A percentile compares a stretch with the other conserved stretches of the same genome.
Conservation (phyloP, 2,329 filamentous ascomycete genomes). For the Didymella glomerata region DNA sequence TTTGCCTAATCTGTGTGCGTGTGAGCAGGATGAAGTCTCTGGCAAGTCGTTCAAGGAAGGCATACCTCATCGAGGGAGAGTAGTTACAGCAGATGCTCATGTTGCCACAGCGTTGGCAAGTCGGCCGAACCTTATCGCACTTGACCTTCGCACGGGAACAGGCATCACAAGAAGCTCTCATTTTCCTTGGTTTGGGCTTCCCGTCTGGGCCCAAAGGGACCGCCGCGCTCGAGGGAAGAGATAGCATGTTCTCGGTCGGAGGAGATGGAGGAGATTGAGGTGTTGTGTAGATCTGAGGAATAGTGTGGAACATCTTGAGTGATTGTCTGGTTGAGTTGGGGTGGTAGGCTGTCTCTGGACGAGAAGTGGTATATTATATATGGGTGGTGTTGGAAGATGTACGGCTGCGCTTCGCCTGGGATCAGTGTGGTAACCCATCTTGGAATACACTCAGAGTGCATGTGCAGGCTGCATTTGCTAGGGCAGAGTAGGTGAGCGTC, state of each 20-base stretch:
- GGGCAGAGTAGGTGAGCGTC: conserved; percentile 38
- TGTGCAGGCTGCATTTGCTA: conserved; percentile 36
- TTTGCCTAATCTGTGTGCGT: conserved; percentile 41
- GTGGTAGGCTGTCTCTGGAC: conserved; percentile 26
- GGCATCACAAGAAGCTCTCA: conserved; percentile 51
- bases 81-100: conserved; percentile 53
- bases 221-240: conserved; percentile 30
- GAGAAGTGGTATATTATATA: conserved; percentile 45
- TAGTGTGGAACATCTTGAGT: conserved; percentile 43
- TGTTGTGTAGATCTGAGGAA: conserved; percentile 36
- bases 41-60: neutral
- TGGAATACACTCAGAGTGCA: conserved; percentile 32
- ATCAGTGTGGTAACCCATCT: conserved; percentile 33
- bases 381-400: conserved; percentile 28
- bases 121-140: conserved; percentile 50
- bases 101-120: conserved; percentile 49
- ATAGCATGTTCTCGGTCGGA: conserved; percentile 36
- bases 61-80: conserved; percentile 52
- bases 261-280: conserved; percentile 36
- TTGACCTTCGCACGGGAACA: conserved; percentile 52
- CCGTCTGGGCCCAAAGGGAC: conserved; percentile 34
- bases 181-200: conserved; percentile 47
- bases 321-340: conserved; percentile 22
- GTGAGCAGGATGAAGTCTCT: conserved; percentile 26
- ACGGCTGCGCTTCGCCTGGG: conserved; percentile 30